A percentile compares a stretch with the other conserved stretches of the same genome.
Evolutionary conservation across 257 asterid genomes (phyloP).

Genomic region (Misopates orontium): DNA sequence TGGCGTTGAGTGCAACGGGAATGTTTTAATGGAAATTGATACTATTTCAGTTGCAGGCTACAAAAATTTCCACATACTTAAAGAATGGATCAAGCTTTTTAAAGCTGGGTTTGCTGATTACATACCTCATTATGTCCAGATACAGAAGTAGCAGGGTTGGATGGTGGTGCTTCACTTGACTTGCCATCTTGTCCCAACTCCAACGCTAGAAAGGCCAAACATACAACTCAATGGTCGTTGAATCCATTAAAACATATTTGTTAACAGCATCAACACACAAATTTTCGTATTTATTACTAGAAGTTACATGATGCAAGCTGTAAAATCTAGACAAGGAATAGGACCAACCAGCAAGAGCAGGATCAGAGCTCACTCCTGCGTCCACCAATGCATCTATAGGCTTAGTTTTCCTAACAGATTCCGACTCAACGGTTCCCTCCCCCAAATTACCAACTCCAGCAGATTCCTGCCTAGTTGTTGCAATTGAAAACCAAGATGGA

Average conservation of each 20-base stretch:
- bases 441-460: slow-evolving; percentile 35
- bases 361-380: slow-evolving; percentile 45
- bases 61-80: slow-evolving; percentile 1
- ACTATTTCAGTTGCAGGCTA: slow-evolving; percentile 8
- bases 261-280: too few relatives aligned
- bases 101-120: slow-evolving; percentile 8
- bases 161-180: slow-evolving; percentile 32
- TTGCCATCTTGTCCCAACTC: slow-evolving; percentile 41
- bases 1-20: slow-evolving; percentile 20
- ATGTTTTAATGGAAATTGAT: background rate
- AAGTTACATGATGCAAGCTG: slow-evolving; percentile 15
- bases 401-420: slow-evolving; percentile 30
- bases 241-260: background rate
- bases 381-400: slow-evolving; percentile 19
- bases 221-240: slow-evolving; percentile 4
- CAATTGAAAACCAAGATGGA: slow-evolving; percentile 39
- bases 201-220: slow-evolving; percentile 40
- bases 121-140: slow-evolving; percentile 50
- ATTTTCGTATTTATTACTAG: too few relatives aligned
- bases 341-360: slow-evolving; percentile 44
- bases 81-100: slow-evolving; percentile 18
- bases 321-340: slow-evolving; percentile 13
- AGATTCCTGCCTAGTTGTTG: slow-evolving; percentile 32
- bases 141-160: slow-evolving; percentile 39
- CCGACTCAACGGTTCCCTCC: slow-evolving; percentile 35